Evolutionary conservation across 2,329 filamentous ascomycete genomes (phyloP), one percentile per base, ranked within the genome.

Genomic region (Pseudogymnoascus sp.): DNA sequence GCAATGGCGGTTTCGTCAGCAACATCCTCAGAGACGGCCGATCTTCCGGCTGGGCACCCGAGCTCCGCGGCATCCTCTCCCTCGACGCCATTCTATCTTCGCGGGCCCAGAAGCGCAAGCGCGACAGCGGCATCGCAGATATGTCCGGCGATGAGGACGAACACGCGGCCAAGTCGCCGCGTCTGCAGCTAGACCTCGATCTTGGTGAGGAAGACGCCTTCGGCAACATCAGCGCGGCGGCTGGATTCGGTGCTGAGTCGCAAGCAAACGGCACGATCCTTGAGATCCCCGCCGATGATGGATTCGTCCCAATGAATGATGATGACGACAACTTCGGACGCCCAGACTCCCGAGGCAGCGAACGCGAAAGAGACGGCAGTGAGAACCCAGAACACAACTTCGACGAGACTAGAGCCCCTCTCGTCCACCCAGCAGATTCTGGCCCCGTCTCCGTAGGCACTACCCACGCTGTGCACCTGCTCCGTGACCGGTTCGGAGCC

Each of bases 381-480:
- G 67, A 63, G 35, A 77, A 77, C 28, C 74, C 77, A 12, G 73
- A 78, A 65, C 83, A 89, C 12, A 84, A 84, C 33, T 91, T 94
- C 69, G 91, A 96, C 69, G 90, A 92, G 47, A 93, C 90, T 0
- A 87, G 85, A 1, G 84, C 84, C 23, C 88, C 90, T 10, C 76
- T 91, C 3, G 84, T 92, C 3, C 90, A 94, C 71, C 90, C 92
- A 10, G 85, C 86, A 31, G 92, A 97, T 67, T 91, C 86, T 66
- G 92, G 92, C 0, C 90, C 91, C 0, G 88, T 97, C 7, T 96
- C 92, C 0, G 77, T 96, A 16, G 92, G 91, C 65, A 99, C 94
- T 10, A 94, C 95, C 76, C 92, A 96, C 71, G 94, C 94, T 35
- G 95, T 99, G 18, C 93, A 99, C 75, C 84, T 97, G 62, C 84